phyloP scores from a whole-genome alignment of 768 basidiomycete species.

The Lactarius hatsudake region DNA sequence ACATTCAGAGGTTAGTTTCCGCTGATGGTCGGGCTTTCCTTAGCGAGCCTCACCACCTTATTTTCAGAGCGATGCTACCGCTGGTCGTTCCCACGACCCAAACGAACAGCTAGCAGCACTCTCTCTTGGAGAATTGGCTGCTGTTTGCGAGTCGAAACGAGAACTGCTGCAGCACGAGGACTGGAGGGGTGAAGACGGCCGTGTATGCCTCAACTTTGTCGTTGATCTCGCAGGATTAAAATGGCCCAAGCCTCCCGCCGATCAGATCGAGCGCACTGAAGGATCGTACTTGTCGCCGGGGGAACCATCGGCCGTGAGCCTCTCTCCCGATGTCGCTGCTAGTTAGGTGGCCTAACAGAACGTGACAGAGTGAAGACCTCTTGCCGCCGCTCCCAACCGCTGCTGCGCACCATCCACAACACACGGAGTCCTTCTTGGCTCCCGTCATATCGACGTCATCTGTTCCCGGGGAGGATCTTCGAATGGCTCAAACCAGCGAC shows the following conservation, averaged over 20 bases:
- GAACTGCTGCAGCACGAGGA: constrained; percentile 29
- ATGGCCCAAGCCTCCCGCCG: constrained; percentile 8
- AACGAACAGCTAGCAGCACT: neutral
- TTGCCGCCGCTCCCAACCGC: constrained; percentile 24
- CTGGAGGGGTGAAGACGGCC: constrained; percentile 34
- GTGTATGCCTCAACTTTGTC: constrained; percentile 33
- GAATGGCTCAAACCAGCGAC: constrained; percentile 13
- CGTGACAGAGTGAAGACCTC: constrained; percentile 16
- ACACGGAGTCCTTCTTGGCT: constrained; percentile 17
- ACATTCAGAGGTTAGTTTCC: constrained; percentile 28
- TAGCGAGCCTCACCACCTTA: constrained; percentile 17
- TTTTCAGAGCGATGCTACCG: constrained; percentile 4
- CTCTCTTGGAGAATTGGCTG: constrained; percentile 29
- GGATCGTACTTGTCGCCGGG: constrained; percentile 5
- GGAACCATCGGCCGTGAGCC: constrained; percentile 11
- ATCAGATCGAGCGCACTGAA: constrained; percentile 2
- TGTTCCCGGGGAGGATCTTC: constrained; percentile 20
- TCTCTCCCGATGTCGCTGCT: neutral
- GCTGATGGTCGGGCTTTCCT: neutral
- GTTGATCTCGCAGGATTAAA: constrained; percentile 34
- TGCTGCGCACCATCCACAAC: constrained; percentile 25
- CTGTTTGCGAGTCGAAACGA: constrained; percentile 36
- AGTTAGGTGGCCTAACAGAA: constrained; percentile 9
- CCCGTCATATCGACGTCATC: constrained; percentile 23
- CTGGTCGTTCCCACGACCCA: neutral